A percentile compares a stretch with the other conserved stretches of the same genome.
Evolutionary conservation across 2,329 filamentous ascomycete genomes (phyloP).

Genomic region (Pseudopithomyces maydicus): DNA sequence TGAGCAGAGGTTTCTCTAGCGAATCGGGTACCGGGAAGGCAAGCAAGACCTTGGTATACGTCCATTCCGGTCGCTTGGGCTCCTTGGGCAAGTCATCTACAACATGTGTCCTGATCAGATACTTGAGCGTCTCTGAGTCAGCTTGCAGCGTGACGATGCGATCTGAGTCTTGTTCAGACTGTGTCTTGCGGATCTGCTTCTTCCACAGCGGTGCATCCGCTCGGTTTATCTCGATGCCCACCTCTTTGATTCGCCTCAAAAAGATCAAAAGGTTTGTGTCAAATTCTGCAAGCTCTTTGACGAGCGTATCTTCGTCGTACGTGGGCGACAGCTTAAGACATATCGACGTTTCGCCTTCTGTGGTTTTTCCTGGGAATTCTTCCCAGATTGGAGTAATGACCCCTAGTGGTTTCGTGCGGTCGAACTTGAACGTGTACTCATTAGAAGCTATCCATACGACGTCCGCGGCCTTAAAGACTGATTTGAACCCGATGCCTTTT

Average conservation of each 20-base stretch:
- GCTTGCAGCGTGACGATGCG: not conserved
- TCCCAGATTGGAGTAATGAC: conserved; percentile 4
- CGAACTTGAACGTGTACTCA: conserved; percentile 8
- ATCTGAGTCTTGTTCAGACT: not conserved
- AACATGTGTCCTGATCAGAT: not conserved
- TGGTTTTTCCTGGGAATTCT: not conserved
- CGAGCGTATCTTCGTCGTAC: not conserved
- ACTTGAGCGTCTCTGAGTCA: not conserved
- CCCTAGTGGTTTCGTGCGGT: not conserved
- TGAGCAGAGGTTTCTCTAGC: not conserved
- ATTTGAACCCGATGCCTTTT: conserved; percentile 46
- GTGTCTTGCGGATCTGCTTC: not conserved
- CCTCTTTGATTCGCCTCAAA: not conserved
- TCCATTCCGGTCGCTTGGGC: conserved; percentile 12
- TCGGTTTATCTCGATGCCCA: not conserved
- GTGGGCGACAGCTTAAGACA: not conserved
- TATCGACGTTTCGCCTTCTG: not conserved
- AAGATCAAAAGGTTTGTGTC: conserved; percentile 3
- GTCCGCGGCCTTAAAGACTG: conserved; percentile 40
- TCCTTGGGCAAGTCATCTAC: conserved; percentile 1
- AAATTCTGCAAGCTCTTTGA: not conserved
- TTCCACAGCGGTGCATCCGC: not conserved
- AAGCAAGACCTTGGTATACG: conserved; percentile 19
- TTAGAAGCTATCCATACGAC: conserved; percentile 19
- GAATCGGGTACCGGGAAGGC: conserved; percentile 20